phyloP scores from a whole-genome alignment of 805 yeast species.

The Candida glaebosa region DNA sequence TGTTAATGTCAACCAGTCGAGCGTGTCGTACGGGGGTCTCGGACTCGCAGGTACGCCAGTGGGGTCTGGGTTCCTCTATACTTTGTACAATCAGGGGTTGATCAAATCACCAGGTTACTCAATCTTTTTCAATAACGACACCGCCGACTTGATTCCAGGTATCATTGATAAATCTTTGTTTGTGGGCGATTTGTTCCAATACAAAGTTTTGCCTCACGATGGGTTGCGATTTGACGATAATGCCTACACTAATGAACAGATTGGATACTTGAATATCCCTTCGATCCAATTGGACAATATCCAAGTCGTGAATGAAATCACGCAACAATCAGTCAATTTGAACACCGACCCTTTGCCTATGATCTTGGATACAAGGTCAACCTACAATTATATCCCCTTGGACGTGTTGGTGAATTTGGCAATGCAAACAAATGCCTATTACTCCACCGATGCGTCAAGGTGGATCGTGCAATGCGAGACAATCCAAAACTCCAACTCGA shows the following conservation, averaged over 20 bases:
- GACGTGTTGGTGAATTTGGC: constrained; percentile 58
- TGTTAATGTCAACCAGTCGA: constrained; percentile 21
- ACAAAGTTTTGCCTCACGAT: constrained; percentile 45
- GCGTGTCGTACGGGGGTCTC: constrained; percentile 27
- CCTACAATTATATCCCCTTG: constrained; percentile 51
- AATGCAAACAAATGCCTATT: constrained; percentile 66
- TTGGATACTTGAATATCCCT: constrained; percentile 23
- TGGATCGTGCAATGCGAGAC: constrained; percentile 65
- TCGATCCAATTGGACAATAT: constrained; percentile 24
- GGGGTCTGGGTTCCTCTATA: constrained; percentile 27
- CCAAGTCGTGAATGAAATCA: constrained; percentile 22
- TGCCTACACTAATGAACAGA: constrained; percentile 9
- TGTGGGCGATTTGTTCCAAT: constrained; percentile 46
- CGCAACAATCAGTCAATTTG: constrained; percentile 35
- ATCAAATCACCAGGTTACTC: constrained; percentile 33
- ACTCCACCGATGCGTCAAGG: constrained; percentile 38
- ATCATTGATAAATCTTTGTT: constrained; percentile 49
- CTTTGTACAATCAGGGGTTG: constrained; percentile 15
- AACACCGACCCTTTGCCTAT: constrained; percentile 46
- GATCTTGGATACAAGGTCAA: constrained; percentile 53
- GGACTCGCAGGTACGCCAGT: constrained; percentile 30
- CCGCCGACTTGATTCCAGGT: constrained; percentile 50
- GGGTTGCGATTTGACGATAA: constrained; percentile 43
- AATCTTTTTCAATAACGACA: constrained; percentile 21
- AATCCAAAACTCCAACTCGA: constrained; percentile 46